Evolutionary conservation across 805 yeast species (phyloP), one percentile per base, ranked within the genome.

Genomic region (Candida andamanensis): DNA sequence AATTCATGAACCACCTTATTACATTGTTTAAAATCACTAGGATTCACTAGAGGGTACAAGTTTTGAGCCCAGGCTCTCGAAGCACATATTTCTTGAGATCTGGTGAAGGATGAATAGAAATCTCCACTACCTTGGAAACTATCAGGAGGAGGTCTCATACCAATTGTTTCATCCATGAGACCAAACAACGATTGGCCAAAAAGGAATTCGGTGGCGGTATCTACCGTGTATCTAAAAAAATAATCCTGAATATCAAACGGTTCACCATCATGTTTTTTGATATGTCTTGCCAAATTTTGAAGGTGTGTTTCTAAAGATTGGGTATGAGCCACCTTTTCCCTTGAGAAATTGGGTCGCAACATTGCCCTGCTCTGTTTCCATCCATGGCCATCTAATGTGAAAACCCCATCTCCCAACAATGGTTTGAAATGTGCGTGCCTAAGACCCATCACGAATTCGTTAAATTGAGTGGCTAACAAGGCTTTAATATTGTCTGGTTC

Each of bases 191-290:
- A 49, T 30, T 56, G 59, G 17, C 68, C 68, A 45, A 61, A 58
- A 30, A 61, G 49, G 40, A 61, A 60, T 40, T 61, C 67, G 7
- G 64, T 51, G 8, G 67, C 49, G 18, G 62, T 52, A 37, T 61
- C 68, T 24, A 61, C 52, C 6, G 67, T 60, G 19, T 54, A 50
- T 21, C 47, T 41, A 39, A 47, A 55, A 38, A 58, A 55, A 20
- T 47, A 46, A 11, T 54, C 56, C 32, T 58, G 64, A 26, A 57
- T 41, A 35, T 58, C 60, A 37, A 58, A 47, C 3, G 47, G 34
- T 18, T 36, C 18, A 11, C 61, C 60, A n/a, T 46, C 32, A 17
- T 36, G 33, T 17, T 33, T 38, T n/a, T 33, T 40, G 23, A 53
- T 44, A 29, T 52, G 57, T 29, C 44, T 41, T 21, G 47, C 49